Evolutionary conservation across 1,139 yeast species (phyloP).

Genomic region (Protomyces gravidus): DNA sequence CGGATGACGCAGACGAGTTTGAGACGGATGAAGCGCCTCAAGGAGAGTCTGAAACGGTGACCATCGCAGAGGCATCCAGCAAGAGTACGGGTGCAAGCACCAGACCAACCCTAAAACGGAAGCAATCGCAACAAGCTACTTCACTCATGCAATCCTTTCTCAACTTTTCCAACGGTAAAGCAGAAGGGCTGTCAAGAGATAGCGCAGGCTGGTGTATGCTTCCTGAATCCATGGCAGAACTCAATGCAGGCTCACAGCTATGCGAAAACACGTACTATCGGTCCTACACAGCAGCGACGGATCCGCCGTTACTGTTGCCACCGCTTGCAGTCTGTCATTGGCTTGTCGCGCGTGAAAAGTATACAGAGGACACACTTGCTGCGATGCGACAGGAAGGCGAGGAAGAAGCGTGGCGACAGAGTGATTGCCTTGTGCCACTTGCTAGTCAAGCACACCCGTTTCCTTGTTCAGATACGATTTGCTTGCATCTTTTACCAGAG

Average conservation of each 20-base stretch:
- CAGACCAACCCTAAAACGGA: background rate
- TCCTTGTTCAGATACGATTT: constrained; percentile 12
- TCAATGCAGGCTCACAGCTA: background rate
- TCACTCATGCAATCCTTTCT: background rate
- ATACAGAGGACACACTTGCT: background rate
- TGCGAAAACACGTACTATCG: constrained; percentile 16
- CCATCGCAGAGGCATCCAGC: background rate
- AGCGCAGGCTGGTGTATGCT: constrained; percentile 19
- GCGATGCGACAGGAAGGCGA: background rate
- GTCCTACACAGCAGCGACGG: constrained; percentile 16
- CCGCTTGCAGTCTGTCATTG: constrained; percentile 21
- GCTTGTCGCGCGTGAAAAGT: constrained; percentile 9
- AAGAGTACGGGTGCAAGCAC: background rate
- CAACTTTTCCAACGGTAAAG: background rate
- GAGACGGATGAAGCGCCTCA: background rate
- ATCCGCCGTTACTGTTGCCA: constrained; percentile 9
- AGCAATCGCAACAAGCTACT: background rate
- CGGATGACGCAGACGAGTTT: background rate
- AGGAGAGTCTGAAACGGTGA: background rate
- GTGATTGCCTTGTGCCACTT: constrained; percentile 17
- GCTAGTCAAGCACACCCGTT: constrained; percentile 13
- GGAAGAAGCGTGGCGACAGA: constrained; percentile 15
- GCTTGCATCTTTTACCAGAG: background rate
- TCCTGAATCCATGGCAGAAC: constrained; percentile 14
- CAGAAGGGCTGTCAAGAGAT: constrained; percentile 10